Base-by-base conservation (phyloP, 768 basidiomycete genomes). In the Pleurotus ostreatus region DNA sequence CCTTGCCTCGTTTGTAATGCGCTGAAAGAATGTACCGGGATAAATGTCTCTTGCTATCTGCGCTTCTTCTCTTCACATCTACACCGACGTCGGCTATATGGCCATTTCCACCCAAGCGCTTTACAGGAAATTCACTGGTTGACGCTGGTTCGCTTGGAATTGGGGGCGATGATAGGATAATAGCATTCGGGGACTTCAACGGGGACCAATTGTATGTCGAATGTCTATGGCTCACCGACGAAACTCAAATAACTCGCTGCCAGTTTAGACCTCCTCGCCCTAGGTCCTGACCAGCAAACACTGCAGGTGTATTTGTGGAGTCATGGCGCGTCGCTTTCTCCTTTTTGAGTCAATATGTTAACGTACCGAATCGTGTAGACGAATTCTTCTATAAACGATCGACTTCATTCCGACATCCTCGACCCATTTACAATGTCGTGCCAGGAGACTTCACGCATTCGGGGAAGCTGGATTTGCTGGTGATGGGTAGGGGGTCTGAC, bases 131-230 rank as follows among this genome's bases (percentile, higher is more conserved):
- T 63, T 80, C 88, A 0, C 78, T 98, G 51, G 74, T 97, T 49
- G 77, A 83, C 58, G 87, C 93, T 2, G 95, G 94, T 6, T 72
- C 85, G 1, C 75, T 95, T 68, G 95, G 94, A 2, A 71, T 98
- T 30, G 79, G 79, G 46, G 78, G 76, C n/a, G 80, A 83, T 53
- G 85, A 83, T 23, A 79, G 89, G 51, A 80, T 97, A 16, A 78
- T 92, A 58, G 95, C 94, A 6, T 91, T 92, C 63, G 97, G 94
- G 30, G 96, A 99, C 74, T 96, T 95, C 70, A 85, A 98, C 68
- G 94, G 92, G 4, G 94, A 98, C 70, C 94, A 98, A 68, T 89
- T 91, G 94, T 97, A 68, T 66, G 91, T n/a, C 39, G 49, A 5
- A 44, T 23, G 12, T n/a, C 43, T 53, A 37, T 38, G 9, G 15